Evolutionary conservation across 345 rosid genomes (phyloP).

Genomic region (Rhodomyrtus tomentosa): DNA sequence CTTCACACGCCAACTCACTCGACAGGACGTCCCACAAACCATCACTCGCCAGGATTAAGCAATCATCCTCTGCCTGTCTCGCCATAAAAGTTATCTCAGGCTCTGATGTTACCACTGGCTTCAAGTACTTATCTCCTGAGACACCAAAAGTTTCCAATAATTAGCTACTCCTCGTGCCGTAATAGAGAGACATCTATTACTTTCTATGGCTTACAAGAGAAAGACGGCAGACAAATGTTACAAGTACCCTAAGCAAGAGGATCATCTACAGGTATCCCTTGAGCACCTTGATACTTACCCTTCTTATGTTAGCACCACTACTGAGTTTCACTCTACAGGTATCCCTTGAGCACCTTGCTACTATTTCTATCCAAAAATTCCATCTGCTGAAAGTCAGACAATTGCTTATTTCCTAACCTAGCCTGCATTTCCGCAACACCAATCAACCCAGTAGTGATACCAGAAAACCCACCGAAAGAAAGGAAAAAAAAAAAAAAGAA

Average conservation of each 20-base stretch:
- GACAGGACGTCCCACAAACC: conserved; percentile 79
- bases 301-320: not conserved
- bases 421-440: not conserved
- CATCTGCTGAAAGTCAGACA: not conserved
- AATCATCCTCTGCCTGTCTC: conserved; percentile 52
- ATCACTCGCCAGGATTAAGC: conserved; percentile 64
- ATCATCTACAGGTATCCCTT: too few species aligned
- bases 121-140: conserved; percentile 61
- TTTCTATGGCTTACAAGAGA: not conserved
- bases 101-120: conserved; percentile 54
- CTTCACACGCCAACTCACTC: conserved; percentile 48
- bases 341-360: not conserved
- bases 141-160: not conserved
- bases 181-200: not conserved
- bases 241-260: not conserved
- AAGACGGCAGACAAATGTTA: not conserved
- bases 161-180: not conserved
- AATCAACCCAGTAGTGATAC: not conserved
- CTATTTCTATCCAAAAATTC: not conserved
- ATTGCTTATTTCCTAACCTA: not conserved
- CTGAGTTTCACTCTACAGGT: not conserved
- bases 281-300: too few species aligned
- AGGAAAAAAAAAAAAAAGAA: too few species aligned
- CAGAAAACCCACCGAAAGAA: too few species aligned
- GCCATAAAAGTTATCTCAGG: conserved; percentile 43